Base-by-base conservation (phyloP, 495 filamentous ascomycete genomes). In the Emericellopsis terricola region DNA sequence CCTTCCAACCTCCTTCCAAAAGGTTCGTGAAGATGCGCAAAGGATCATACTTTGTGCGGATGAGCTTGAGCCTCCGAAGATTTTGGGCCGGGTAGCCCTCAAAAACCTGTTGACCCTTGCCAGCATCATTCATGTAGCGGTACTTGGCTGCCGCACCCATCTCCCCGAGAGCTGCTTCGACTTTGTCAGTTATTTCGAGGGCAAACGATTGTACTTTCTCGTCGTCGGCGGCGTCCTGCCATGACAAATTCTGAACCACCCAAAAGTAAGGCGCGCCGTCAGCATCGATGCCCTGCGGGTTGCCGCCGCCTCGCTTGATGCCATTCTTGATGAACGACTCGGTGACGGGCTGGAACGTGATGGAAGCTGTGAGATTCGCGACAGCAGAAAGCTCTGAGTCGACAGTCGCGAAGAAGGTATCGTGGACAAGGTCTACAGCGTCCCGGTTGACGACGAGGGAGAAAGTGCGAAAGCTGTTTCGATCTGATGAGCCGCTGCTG, bases 1-100 rank as follows among this genome's bases (percentile, higher is more conserved):
- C 41, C 41, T 43, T 43, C 34, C 34, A 45, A 31, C 42, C 42
- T 33, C 41, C 41, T 8, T 28, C 31, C 41, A 43, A 36, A 30
- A 42, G 21, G 24, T 46, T 20, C n/a, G 36, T 39, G 27, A 28
- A 46, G n/a, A 46, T 31, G 21, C 28, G 23, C 6, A 26, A 13
- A 15, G 43, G 43, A 30, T 46, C 43, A 37, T 46, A 46, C 33
- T 40, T 42, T 8, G 32, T 20, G 2, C 36, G 28, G 6, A 46
- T 40, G 4, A 26, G 8, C 29, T 42, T 15, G 5, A 46, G 28
- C 28, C 36, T 38, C 15, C 29, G 27, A 7, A 46, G n/a, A 24
- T 46, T 42, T 11, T 13, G 36, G 27, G 19, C 23, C 7, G 34
- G 29, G 37, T 46, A 46, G 15, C 18, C 36, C 29, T 34, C 28